phyloP scores from a whole-genome alignment of 352 stramenopile species.

The Globisporangium paroecandrum region DNA sequence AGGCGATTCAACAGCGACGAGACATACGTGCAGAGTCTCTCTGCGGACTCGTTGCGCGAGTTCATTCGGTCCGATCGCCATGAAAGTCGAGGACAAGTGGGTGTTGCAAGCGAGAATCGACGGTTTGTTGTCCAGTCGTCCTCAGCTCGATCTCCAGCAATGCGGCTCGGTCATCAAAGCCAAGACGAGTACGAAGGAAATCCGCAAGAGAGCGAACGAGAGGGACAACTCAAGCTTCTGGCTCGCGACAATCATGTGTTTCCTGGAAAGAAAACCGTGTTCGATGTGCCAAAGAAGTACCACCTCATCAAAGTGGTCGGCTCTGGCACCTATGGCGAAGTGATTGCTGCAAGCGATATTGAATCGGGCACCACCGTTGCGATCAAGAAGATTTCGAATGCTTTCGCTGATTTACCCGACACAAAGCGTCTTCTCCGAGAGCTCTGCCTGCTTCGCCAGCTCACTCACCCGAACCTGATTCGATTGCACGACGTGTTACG shows the following conservation, averaged over 20 bases:
- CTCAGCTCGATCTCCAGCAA: constrained; percentile 13
- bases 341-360: constrained; percentile 77
- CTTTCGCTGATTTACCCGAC: constrained; percentile 71
- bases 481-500: constrained; percentile 91
- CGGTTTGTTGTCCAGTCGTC: constrained; percentile 26
- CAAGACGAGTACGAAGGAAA: constrained; percentile 5
- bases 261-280: constrained; percentile 57
- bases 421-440: constrained; percentile 94
- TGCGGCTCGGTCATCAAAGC: not conserved
- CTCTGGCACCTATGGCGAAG: constrained; percentile 75
- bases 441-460: constrained; percentile 84
- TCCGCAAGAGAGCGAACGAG: constrained; percentile 25
- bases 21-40: constrained; percentile 48
- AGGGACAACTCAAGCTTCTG: constrained; percentile 32
- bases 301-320: constrained; percentile 82
- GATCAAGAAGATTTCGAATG: constrained; percentile 94
- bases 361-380: constrained; percentile 85
- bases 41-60: constrained; percentile 56
- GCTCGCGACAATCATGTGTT: constrained; percentile 66
- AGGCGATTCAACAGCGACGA: constrained; percentile 33
- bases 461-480: constrained; percentile 92
- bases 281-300: constrained; percentile 79
- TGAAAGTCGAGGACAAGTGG: constrained; percentile 20
- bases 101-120: constrained; percentile 20
- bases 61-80: constrained; percentile 46